Base-by-base conservation (phyloP, 73 alveolate genomes). In the Stentor roeselii region DNA sequence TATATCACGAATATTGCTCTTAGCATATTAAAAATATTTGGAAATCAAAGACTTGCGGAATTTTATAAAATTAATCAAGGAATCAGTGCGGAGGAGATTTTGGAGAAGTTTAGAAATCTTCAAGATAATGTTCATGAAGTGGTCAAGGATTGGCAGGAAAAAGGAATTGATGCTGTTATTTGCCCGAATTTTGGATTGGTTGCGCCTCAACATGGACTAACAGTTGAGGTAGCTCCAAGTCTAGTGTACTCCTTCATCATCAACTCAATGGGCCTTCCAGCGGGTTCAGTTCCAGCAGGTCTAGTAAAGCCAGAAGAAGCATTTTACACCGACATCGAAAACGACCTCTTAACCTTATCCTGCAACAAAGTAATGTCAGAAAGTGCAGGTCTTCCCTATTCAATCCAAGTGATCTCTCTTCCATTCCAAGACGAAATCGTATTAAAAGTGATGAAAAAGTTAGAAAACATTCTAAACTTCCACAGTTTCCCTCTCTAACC, bases 371-470 rank as follows among this genome's bases (percentile, higher is more conserved):
- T 86, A 36, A 89, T 93, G 93, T 75, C 84, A 50, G 93, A 85
- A 3, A 60, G 94, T 74, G 91, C 78, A 11, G 95, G 95, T 1
- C 59, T 95, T 31, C 99, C 99, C 32, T 88, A 92, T 0, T 95
- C 96, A n/a, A 77, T 94, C 34, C 89, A 94, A 82, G 94, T 94
- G 11, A 82, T 86, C 39, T 61, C 95, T 11, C 83, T 42, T 21
- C 95, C 96, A 31, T 90, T 82, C 82, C 59, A 84, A 86, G 98
- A 94, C 83, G 98, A 94, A 80, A 59, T 86, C n/a, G 91, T 89
- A 60, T 60, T 94, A 11, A 91, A 88, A 67, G 67, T 94, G 4
- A 90, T 92, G 96, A 92, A 88, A 80, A 39, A 80, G 78, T 35
- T 90, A 3, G 95, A 87, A 59, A 76, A 74, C 15, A 60, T 76